Percentiles rank a stretch among this genome's conserved stretches.
phyloP scores from a whole-genome alignment of 2,329 filamentous ascomycete genomes.

The Cladosporium austrohemisphaericum region DNA sequence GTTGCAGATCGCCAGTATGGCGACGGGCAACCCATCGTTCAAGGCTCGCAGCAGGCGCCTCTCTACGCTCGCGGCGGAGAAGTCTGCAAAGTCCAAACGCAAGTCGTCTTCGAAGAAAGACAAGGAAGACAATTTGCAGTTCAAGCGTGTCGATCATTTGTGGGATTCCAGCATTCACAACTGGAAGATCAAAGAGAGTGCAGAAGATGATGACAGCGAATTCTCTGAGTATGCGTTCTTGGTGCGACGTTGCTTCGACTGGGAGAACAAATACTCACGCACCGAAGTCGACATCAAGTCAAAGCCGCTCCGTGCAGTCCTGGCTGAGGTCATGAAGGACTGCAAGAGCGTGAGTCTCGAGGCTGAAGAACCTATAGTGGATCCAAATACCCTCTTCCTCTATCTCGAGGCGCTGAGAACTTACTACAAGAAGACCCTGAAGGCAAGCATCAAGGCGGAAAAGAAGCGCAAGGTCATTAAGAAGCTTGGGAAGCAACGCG shows the following conservation, averaged over 20 bases:
- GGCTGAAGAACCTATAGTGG: slow-evolving; percentile 67
- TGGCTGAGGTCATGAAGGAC: slow-evolving; percentile 68
- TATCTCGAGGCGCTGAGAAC: slow-evolving; percentile 74
- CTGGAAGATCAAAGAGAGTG: slow-evolving; percentile 65
- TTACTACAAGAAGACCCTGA: slow-evolving; percentile 60
- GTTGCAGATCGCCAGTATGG: neutral
- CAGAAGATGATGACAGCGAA: slow-evolving; percentile 60
- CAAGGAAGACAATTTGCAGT: slow-evolving; percentile 36
- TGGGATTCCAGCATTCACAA: slow-evolving; percentile 58
- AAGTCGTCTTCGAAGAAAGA: slow-evolving; percentile 7
- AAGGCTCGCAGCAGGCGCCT: neutral
- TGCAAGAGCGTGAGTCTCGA: slow-evolving; percentile 77
- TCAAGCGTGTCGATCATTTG: slow-evolving; percentile 64
- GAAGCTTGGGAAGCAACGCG: slow-evolving; percentile 55
- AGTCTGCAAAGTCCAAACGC: neutral
- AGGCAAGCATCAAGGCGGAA: slow-evolving; percentile 53
- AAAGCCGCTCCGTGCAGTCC: slow-evolving; percentile 67
- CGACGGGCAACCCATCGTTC: neutral
- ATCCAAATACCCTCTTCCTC: slow-evolving; percentile 49
- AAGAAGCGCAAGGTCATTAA: slow-evolving; percentile 61
- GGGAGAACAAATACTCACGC: slow-evolving; percentile 74
- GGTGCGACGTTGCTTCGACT: slow-evolving; percentile 76
- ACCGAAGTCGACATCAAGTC: slow-evolving; percentile 82
- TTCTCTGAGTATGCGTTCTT: slow-evolving; percentile 81
- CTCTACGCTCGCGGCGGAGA: neutral